Base-by-base conservation (phyloP, 805 yeast genomes). In the Allodekkera sacchari region DNA sequence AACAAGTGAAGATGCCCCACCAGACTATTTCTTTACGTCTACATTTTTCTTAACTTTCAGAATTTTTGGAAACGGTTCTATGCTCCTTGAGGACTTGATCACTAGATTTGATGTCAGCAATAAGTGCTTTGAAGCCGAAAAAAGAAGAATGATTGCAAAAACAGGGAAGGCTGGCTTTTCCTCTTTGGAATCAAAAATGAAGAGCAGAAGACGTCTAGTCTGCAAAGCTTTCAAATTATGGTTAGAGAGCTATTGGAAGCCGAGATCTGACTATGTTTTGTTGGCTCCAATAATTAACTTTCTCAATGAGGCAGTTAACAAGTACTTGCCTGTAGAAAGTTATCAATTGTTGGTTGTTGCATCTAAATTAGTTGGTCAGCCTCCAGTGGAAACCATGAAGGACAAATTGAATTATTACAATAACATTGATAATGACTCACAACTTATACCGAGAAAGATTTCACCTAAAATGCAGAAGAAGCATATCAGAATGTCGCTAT, bases 211-310 rank as follows among this genome's bases (percentile, higher is more conserved):
- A 48, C 72, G 74, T 38, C 56, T 80, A 28, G 75, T 85, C 24
- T 74, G 79, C 42, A 73, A 71, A 41, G 65, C 80, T 52, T 72
- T 87, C 49, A 82, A 76, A 51, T 61, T 73, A 22, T 89, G 98
- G 98, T 59, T 89, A 53, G 94, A 85, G 53, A 78, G 92, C 31
- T 87, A 81, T 51, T 89, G 96, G 96, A 73, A 77, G 40, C 72
- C 70, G 29, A 64, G 67, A 26, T 33, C 55, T 5, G 95, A 87
- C 52, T 71, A 69, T 38, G 57, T 54, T 17, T 60, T 77, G 24
- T 57, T 87, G 28, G 74, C 92, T 9, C 78, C 84, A 0, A 58
- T 85, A 46, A 67, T 82, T 27, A 82, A 82, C 47, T 81, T 85
- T 49, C 77, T 83, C 48, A 83, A 82, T 51, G 94, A 83, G 53